These are phyloP conservation scores for Fraxinus xanthoxyloides DNA, from an alignment of 305 asterid species.

Conservation along the genomic window DNA sequence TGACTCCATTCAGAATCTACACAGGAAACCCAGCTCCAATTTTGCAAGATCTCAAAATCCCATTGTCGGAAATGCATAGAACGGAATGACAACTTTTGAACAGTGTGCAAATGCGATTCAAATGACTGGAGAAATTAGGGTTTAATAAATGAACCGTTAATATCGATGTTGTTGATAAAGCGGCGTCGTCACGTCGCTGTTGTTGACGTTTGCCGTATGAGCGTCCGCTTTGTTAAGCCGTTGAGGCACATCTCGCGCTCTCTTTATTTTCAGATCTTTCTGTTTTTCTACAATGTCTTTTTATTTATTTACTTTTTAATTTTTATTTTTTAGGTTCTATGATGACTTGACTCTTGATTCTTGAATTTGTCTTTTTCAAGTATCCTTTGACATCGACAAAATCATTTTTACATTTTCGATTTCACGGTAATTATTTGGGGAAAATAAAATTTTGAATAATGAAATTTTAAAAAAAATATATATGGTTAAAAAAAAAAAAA, in stretches of 20 bases:
- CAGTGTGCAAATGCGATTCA: slow-evolving; percentile 10
- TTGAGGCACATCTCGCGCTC: slow-evolving; percentile 52
- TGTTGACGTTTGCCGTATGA: slow-evolving; percentile 27
- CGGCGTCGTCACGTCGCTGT: slow-evolving; percentile 39
- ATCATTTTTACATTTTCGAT: not conserved
- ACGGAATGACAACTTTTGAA: slow-evolving; percentile 11
- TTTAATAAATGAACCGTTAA: slow-evolving; percentile 23
- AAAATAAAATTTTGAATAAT: too few relatives aligned
- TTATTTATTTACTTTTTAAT: not conserved
- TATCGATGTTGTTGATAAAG: slow-evolving; percentile 25
- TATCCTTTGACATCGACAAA: not conserved
- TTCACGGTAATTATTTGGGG: not conserved
- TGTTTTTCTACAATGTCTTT: not conserved
- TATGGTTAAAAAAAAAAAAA: too few relatives aligned
- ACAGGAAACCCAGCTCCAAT: slow-evolving; percentile 25
- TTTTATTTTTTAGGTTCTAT: not conserved
- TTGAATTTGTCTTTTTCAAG: not conserved
- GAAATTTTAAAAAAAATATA: too few relatives aligned
- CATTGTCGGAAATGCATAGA: slow-evolving; percentile 30
- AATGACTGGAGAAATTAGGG: slow-evolving; percentile 25
- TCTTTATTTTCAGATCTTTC: slow-evolving; percentile 38
- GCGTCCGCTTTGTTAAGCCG: slow-evolving; percentile 22
- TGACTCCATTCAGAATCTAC: slow-evolving; percentile 58
- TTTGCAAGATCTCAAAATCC: slow-evolving; percentile 21
- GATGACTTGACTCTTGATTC: not conserved